Evolutionary conservation across 2,329 filamentous ascomycete genomes (phyloP), one percentile per base, ranked within the genome.

Genomic region (Beauveria pseudobassiana): DNA sequence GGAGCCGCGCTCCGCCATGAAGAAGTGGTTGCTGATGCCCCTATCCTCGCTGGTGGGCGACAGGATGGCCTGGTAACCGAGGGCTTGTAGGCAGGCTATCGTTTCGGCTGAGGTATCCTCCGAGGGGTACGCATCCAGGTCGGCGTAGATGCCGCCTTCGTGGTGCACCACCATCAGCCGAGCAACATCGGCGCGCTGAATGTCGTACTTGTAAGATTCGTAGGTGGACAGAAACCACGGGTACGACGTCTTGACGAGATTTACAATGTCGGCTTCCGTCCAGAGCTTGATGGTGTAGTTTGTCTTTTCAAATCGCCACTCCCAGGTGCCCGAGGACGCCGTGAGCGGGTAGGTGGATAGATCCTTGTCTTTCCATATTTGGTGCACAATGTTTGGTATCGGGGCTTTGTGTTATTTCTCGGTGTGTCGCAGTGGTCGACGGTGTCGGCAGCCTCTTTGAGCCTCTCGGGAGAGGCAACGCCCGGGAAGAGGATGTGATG

Each of bases 11-110:
- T 64, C 52, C 0, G 65, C 68, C 67, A 69, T 67, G 65, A 69
- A 67, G 62, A 68, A 68, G 64, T 69, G 68, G 50, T 68, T 69
- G 51, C 68, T 69, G 16, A 68, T 20, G 0, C 67, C 64, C 9
- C 22, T 10, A 10, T 58, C 63, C 1, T 63, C 63, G 1, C 45
- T 51, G 0, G 63, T 68, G 0, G 68, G 59, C 0, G 64, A 64
- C n/a, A 69, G 64, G 2, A 66, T 59, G 49, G 59, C 65, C 26
- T 65, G 58, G 5, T 62, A 42, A 1, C 56, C 65, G 12, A 66
- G 61, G 1, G 24, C 49, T 40, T 65, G 67, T 6, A 68, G 58
- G n/a, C 67, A 69, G 8, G 20, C 22, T 26, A 66, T 53, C 5
- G 57, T 54, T 1, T 48, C 48, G 43, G 49, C 53, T 3, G 65